phyloP scores from a whole-genome alignment of 163 green algal genomes.

The Trebouxiophyceae sp. region DNA sequence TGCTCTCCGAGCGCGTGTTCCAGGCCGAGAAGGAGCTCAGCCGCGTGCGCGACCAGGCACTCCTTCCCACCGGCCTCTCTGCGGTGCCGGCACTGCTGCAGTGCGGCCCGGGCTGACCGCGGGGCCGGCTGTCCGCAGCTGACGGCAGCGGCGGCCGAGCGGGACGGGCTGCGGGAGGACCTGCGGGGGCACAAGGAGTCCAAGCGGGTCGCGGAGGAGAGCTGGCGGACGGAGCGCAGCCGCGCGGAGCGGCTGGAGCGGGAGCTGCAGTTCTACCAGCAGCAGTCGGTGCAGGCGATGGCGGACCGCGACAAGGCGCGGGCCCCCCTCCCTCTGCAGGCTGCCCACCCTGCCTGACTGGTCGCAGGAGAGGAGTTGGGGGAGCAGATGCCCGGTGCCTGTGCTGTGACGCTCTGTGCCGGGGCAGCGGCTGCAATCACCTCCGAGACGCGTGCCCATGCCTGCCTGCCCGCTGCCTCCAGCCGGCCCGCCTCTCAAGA shows the following conservation, averaged over 20 bases:
- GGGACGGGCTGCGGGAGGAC: constrained; percentile 20
- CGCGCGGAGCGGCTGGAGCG: constrained; percentile 12
- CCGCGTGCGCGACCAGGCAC: constrained; percentile 1
- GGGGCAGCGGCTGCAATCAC: too few relatives aligned
- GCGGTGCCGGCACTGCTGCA: neutral
- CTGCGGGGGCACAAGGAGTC: constrained; percentile 8
- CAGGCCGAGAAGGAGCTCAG: constrained; percentile 19
- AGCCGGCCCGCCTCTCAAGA: too few relatives aligned
- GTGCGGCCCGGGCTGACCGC: neutral
- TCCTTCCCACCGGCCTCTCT: neutral
- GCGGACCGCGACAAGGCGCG: constrained; percentile 18
- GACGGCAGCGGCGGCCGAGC: constrained; percentile 12
- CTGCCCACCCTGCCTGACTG: too few relatives aligned
- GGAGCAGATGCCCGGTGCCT: too few relatives aligned
- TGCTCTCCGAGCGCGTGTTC: constrained; percentile 25
- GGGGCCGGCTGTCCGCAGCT: too few relatives aligned
- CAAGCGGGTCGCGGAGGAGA: constrained; percentile 16
- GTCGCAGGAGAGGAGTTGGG: too few relatives aligned
- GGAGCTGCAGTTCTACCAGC: constrained; percentile 29
- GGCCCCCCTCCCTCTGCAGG: too few relatives aligned
- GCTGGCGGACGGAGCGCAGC: constrained; percentile 14
- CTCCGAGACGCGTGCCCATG: too few relatives aligned
- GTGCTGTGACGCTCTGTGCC: too few relatives aligned
- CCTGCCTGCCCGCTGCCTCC: too few relatives aligned
- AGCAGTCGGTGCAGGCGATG: constrained; percentile 10